Evolutionary conservation across 441 rosid genomes (phyloP).

Genomic region (Pelargonium citronellum): DNA sequence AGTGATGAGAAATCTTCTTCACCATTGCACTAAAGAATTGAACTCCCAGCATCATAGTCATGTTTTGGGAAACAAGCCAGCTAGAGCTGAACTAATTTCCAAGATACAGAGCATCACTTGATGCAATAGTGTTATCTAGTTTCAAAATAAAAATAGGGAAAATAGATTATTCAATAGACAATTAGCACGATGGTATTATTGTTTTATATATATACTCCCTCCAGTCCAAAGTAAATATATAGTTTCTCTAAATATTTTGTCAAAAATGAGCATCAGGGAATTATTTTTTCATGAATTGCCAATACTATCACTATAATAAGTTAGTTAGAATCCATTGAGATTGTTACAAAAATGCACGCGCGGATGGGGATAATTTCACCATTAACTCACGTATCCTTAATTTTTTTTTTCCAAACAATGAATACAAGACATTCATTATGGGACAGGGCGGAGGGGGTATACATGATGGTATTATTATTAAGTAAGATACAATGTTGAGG

Average conservation of each 20-base stretch:
- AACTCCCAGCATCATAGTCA: not conserved
- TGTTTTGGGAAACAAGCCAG: not conserved
- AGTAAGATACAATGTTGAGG: not conserved
- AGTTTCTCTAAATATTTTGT: too few relatives aligned
- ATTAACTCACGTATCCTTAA: too few relatives aligned
- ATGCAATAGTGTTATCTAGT: not conserved
- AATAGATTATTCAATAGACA: not conserved
- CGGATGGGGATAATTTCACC: too few relatives aligned
- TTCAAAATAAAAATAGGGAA: not conserved
- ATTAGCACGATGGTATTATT: not conserved
- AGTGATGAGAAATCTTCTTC: not conserved
- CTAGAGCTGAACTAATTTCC: not conserved
- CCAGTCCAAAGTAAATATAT: too few relatives aligned
- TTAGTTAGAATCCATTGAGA: not conserved
- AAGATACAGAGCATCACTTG: not conserved
- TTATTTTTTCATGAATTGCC: too few relatives aligned
- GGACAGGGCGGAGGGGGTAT: too few relatives aligned
- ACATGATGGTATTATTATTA: not conserved
- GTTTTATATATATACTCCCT: not conserved
- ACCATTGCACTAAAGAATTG: not conserved
- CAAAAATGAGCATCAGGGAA: too few relatives aligned
- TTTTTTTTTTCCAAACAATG: too few relatives aligned
- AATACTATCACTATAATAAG: too few relatives aligned
- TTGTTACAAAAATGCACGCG: too few relatives aligned
- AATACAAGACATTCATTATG: too few relatives aligned